Percentiles rank a stretch among this genome's conserved stretches.
phyloP scores from a whole-genome alignment of 352 stramenopile genomes.

The Plasmopara muralis region DNA sequence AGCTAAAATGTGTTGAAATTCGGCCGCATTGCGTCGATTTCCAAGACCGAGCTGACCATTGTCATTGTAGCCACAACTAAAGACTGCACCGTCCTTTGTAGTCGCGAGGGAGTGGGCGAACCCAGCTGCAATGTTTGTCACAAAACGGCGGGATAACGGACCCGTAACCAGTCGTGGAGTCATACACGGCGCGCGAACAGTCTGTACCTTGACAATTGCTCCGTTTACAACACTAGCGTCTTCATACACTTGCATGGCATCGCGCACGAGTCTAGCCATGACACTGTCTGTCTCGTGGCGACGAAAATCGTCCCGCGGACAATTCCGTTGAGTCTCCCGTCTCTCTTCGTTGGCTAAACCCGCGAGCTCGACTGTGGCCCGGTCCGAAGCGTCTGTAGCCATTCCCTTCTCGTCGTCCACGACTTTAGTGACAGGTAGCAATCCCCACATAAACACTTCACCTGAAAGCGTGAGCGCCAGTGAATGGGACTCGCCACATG shows the following conservation, averaged over 20 bases:
- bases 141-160: constrained; percentile 30
- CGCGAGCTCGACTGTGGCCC: constrained; percentile 46
- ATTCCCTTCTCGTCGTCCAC: constrained; percentile 28
- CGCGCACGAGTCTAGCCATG: constrained; percentile 52
- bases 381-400: constrained; percentile 35
- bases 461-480: constrained; percentile 47
- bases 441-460: constrained; percentile 72
- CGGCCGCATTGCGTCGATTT: constrained; percentile 52
- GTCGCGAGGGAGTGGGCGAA: constrained; percentile 70
- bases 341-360: constrained; percentile 35
- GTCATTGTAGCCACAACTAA: constrained; percentile 82
- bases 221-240: constrained; percentile 22
- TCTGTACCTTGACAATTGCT: constrained; percentile 38
- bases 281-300: constrained; percentile 38
- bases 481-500: constrained; percentile 72
- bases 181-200: constrained; percentile 45
- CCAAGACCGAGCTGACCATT: constrained; percentile 68
- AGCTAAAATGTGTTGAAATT: constrained; percentile 47
- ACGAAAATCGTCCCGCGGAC: constrained; percentile 19
- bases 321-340: constrained; percentile 12
- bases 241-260: constrained; percentile 68
- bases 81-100: constrained; percentile 42
- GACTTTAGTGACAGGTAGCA: constrained; percentile 52
- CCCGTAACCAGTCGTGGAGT: constrained; percentile 28
- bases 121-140: constrained; percentile 53